These are phyloP conservation scores for Quercus phellos DNA, from an alignment of 331 rosid genomes.

Conservation along the genomic window DNA sequence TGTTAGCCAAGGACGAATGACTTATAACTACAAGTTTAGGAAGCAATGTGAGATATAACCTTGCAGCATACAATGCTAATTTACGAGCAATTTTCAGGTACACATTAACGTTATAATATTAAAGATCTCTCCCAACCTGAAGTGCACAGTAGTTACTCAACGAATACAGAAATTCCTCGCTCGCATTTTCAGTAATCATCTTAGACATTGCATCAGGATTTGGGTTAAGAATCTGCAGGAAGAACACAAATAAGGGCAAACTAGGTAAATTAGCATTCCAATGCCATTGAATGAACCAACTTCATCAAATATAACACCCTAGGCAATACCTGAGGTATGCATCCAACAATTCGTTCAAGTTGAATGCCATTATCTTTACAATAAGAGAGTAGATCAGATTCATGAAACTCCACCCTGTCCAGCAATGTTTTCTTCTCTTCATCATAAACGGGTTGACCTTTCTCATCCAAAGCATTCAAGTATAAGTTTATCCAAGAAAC, in stretches of 20 bases:
- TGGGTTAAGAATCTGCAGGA: constrained; percentile 91
- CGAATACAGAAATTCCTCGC: constrained; percentile 86
- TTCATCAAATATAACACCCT: neutral
- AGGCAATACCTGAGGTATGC: constrained; percentile 89
- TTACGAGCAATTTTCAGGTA: neutral
- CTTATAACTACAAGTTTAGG: too few species aligned
- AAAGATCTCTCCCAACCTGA: constrained; percentile 55
- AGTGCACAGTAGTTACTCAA: constrained; percentile 97
- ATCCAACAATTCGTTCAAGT: constrained; percentile 93
- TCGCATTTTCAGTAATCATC: constrained; percentile 96
- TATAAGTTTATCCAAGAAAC: constrained; percentile 88
- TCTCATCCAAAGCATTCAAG: constrained; percentile 81
- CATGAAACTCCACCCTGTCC: constrained; percentile 91
- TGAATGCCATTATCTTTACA: constrained; percentile 70
- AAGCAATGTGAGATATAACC: neutral
- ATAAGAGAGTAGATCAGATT: constrained; percentile 84
- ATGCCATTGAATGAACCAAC: neutral
- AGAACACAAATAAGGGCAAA: constrained; percentile 12
- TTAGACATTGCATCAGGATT: constrained; percentile 99
- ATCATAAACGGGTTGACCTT: constrained; percentile 74
- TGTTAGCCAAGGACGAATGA: too few species aligned
- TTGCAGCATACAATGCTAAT: constrained; percentile 3
- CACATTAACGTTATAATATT: neutral
- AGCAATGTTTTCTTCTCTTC: constrained; percentile 74
- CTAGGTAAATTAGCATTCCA: neutral